Conservation (phyloP, 2,329 filamentous ascomycete species). For the Calycina herbarum region DNA sequence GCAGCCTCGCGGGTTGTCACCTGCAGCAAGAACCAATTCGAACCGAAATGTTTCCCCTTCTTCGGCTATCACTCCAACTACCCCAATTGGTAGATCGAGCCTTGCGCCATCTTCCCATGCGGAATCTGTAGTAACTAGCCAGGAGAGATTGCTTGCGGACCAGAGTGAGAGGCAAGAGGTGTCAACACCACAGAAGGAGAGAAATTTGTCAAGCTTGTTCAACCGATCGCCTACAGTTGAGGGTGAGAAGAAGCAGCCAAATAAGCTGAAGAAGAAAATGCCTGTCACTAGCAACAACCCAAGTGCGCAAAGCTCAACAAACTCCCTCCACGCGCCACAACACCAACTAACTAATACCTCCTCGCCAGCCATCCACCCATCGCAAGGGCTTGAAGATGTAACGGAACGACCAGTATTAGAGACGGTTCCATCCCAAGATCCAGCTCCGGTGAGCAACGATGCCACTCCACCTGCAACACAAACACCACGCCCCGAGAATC, state of each 20-base stretch:
- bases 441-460: conserved; percentile 23
- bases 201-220: conserved; percentile 69
- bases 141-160: conserved; percentile 47
- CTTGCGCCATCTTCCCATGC: conserved; percentile 28
- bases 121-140: conserved; percentile 45
- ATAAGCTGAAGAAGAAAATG: conserved; percentile 88
- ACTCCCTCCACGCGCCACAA: conserved; percentile 60
- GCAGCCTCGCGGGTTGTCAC: conserved; percentile 28
- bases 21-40: conserved; percentile 21
- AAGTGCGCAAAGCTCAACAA: conserved; percentile 87
- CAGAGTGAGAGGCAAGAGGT: conserved; percentile 19
- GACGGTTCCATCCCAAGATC: conserved; percentile 24
- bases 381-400: conserved; percentile 35
- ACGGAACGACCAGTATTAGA: conserved; percentile 33
- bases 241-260: conserved; percentile 71
- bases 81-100: conserved; percentile 25
- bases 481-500: conserved; percentile 28
- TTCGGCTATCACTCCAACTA: conserved; percentile 26
- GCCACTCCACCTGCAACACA: conserved; percentile 30
- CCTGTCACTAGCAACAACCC: conserved; percentile 72
- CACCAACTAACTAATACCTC: conserved; percentile 28
- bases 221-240: conserved; percentile 65
- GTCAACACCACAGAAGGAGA: conserved; percentile 56
- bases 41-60: conserved; percentile 27
- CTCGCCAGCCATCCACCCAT: conserved; percentile 36